Base-by-base conservation (phyloP, 2,329 filamentous ascomycete genomes). In the Arthrobotrys pseudoclavata region DNA sequence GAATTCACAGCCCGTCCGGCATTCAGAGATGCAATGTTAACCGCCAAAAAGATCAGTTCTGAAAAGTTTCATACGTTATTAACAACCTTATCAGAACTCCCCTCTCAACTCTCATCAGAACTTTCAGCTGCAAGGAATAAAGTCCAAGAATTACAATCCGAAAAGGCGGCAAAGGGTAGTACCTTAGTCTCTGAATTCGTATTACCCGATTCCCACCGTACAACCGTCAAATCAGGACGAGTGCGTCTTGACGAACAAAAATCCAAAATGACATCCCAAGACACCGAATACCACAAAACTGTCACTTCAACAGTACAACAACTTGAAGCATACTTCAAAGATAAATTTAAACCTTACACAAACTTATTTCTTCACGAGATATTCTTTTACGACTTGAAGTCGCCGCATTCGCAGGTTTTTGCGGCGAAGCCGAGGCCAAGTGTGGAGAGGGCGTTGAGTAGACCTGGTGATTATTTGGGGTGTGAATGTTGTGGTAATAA, bases 171-270 rank as follows among this genome's bases (percentile, higher is more conserved):
- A 20, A 52, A 57, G 40, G 18, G 29, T 4, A 62, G 64, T 5
- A 52, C 47, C 20, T 82, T 88, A 1, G 84, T 85, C 37, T 87
- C 85, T 75, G 86, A 86, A 79, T 85, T 87, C 76, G 85, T 87
- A 76, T 80, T 87, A 6, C 83, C 84, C 22, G 86, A 88, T 84
- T 89, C 91, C 50, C 84, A 93, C 47, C 87, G 93, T 52, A 93
- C 92, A 0, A 95, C 92, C 0, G 89, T 95, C 34, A 89, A 95
- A 62, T 92, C 92, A 15, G 92, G 95, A 82, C 92, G 92, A 82
- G 92, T 96, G 18, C 90, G 94, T 81, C 86, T 96, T 47, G 93
- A 91, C 84, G 91, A 89, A 79, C 90, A 94, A 82, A 90, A 90
- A 80, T 89, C 91, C 0, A 86, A 88, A 2, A 86, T 95, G 29